Evolutionary conservation across 2,329 filamentous ascomycete species (phyloP), one percentile per base, ranked within the genome.

Genomic region (Allantophomopsis cytisporea): DNA sequence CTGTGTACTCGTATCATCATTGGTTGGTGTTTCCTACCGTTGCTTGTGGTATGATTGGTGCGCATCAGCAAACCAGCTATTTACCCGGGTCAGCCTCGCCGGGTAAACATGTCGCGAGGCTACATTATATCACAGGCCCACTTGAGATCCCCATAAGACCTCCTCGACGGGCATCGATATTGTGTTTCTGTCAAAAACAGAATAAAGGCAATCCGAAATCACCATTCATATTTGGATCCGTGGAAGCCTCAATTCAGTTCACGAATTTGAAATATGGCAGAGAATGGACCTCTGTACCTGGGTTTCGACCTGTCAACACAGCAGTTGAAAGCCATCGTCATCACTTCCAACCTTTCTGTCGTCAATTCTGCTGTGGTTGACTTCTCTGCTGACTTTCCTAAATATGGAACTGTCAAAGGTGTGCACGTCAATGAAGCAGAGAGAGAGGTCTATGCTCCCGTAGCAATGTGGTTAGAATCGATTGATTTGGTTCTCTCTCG

Each of bases 291-390:
- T 14, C 66, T 94, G 44, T 94, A 94, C 57, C 69, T 94, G 54
- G 91, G 91, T 44, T 88, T 96, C 59, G 91, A 98, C 63, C 79
- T 96, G 43, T 95, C 88, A 34, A 96, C 91, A 42, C 91, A 96
- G 61, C 89, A 96, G 59, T 72, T 96, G 42, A 96, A 98, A 72
- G 83, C 79, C 49, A 80, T 96, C 48, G 81, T 91, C 38, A 83
- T 96, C 48, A 76, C 80, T 41, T 85, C 87, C 4, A 73, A 86
- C 50, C 76, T 96, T 46, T 81, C 82, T 51, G 80, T 91, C 38
- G 66, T 83, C 13, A 74, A 85, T 50, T 76, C 94, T 60, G 85
- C 86, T 54, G 94, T 93, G 58, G 88, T 94, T 58, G 88, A 94
- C 61, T 96, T 98, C 54, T 91, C 96, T 60, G 80, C 73, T 48